A percentile compares a stretch with the other conserved stretches of the same genome.
Evolutionary conservation across 345 rosid genomes (phyloP).

Genomic region (Carallia brachiata): DNA sequence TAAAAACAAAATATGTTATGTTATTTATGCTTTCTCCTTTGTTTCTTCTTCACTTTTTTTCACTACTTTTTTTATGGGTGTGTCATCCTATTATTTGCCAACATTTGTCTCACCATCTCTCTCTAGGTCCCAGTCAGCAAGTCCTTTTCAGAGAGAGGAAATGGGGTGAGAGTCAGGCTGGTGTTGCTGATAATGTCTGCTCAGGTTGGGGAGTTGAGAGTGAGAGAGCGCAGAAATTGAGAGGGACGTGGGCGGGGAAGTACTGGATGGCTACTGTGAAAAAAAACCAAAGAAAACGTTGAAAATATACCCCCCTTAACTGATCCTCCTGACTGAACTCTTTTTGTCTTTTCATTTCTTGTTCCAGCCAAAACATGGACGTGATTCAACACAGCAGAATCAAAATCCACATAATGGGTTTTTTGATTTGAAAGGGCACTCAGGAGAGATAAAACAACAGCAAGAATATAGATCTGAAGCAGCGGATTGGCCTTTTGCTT

Average conservation of each 20-base stretch:
- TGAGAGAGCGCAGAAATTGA: too few relatives aligned
- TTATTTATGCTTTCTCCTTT: neutral
- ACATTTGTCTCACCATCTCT: neutral
- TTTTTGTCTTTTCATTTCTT: neutral
- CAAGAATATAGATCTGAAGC: neutral
- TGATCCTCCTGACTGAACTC: neutral
- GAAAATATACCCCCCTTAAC: neutral
- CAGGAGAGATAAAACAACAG: neutral
- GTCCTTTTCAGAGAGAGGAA: conserved; percentile 7
- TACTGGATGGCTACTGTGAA: neutral
- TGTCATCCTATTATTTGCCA: conserved; percentile 24
- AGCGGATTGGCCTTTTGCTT: neutral
- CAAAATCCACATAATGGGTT: conserved; percentile 11
- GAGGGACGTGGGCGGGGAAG: neutral
- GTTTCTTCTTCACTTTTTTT: neutral
- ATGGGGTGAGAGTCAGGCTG: neutral
- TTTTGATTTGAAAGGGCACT: conserved; percentile 16
- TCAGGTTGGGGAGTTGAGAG: too few relatives aligned
- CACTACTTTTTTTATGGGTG: neutral
- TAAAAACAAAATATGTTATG: conserved; percentile 5
- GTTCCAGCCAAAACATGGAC: conserved; percentile 12
- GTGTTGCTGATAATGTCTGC: neutral
- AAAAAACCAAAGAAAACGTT: neutral
- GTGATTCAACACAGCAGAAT: neutral
- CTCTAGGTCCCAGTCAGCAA: too few relatives aligned